Percentiles rank a stretch among this genome's conserved stretches.
phyloP scores from a whole-genome alignment of 345 rosid genomes.

The Citrus hindsii region DNA sequence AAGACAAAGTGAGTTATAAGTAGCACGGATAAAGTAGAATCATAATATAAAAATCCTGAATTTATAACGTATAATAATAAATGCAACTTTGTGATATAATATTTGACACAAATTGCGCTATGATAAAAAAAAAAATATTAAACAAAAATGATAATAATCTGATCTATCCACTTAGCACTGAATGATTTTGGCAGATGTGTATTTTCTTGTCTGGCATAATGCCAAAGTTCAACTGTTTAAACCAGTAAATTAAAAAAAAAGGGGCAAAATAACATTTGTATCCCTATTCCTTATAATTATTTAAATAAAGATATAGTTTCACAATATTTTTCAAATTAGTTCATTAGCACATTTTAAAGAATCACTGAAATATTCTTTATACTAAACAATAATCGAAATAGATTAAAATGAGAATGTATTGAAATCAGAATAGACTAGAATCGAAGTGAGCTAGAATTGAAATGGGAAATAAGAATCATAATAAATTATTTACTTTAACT shows the following conservation, averaged over 20 bases:
- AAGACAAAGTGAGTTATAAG: too few relatives aligned
- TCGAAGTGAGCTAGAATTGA: too few relatives aligned
- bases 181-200: constrained; percentile 10
- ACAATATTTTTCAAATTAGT: neutral
- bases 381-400: too few relatives aligned
- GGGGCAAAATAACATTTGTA: neutral
- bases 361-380: too few relatives aligned
- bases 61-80: neutral
- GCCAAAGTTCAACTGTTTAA: constrained; percentile 33
- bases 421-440: too few relatives aligned
- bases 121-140: neutral
- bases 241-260: constrained; percentile 11
- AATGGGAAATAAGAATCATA: too few relatives aligned
- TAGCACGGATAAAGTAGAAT: neutral
- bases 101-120: neutral
- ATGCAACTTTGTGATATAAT: neutral
- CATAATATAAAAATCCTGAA: neutral
- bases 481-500: too few relatives aligned
- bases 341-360: neutral
- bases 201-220: constrained; percentile 38
- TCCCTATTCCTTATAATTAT: neutral
- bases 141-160: neutral
- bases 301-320: neutral
- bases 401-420: too few relatives aligned
- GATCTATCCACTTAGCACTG: constrained; percentile 13